Evolutionary conservation across 352 stramenopile genomes (phyloP).

Genomic region (Hyaloperonospora arabidopsidis): DNA sequence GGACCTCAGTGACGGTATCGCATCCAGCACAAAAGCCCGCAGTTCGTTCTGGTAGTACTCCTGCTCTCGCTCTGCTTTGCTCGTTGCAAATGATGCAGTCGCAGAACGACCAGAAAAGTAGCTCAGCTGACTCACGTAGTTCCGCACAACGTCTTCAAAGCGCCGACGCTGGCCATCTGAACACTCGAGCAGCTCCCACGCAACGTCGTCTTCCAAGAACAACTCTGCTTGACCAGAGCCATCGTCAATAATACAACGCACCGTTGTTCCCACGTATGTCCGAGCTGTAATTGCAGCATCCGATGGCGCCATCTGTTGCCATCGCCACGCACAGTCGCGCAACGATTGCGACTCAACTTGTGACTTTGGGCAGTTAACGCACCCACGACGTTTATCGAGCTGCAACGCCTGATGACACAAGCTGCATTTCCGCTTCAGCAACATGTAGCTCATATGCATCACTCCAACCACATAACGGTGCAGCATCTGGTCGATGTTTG

Average conservation of each 20-base stretch:
- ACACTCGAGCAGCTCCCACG: constrained; percentile 62
- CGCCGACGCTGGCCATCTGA: constrained; percentile 29
- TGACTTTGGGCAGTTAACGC: constrained; percentile 32
- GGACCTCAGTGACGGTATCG: constrained; percentile 18
- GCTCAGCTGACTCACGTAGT: constrained; percentile 39
- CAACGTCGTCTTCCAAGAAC: constrained; percentile 56
- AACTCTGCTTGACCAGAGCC: constrained; percentile 69
- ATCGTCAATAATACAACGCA: constrained; percentile 68
- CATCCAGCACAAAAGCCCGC: constrained; percentile 33
- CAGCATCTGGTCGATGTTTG: constrained; percentile 37
- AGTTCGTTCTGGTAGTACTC: constrained; percentile 67
- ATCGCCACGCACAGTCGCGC: constrained; percentile 17
- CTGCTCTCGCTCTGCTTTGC: constrained; percentile 24
- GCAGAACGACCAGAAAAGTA: constrained; percentile 43
- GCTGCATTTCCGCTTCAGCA: constrained; percentile 62
- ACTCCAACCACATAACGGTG: constrained; percentile 55
- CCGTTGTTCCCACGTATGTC: constrained; percentile 38
- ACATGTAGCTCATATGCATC: constrained; percentile 67
- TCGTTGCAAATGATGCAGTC: constrained; percentile 25
- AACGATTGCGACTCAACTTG: constrained; percentile 4
- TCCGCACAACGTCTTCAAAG: constrained; percentile 43
- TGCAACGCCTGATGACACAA: constrained; percentile 44
- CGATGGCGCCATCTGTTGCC: constrained; percentile 26
- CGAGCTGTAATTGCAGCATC: constrained; percentile 28
- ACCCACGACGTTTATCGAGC: constrained; percentile 33